Conservation (phyloP, 257 asterid species). For the Nicotiana tabacum region DNA sequence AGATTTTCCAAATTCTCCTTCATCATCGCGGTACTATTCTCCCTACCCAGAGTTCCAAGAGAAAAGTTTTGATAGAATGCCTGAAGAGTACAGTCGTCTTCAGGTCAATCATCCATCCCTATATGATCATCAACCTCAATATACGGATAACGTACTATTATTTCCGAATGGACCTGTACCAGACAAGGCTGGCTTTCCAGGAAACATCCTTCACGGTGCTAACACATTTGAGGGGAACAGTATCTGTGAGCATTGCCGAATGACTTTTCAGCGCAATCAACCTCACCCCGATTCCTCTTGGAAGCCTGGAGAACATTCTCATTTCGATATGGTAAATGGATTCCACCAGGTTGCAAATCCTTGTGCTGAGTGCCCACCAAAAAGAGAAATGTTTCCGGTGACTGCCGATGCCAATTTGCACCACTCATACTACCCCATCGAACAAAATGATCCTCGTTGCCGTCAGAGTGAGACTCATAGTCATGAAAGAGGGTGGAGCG, state of each 20-base stretch:
- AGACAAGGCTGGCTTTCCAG: constrained; percentile 68
- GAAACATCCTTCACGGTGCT: constrained; percentile 58
- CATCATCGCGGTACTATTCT: constrained; percentile 54
- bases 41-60: constrained; percentile 62
- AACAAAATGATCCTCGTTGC: constrained; percentile 57
- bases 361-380: constrained; percentile 69
- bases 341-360: constrained; percentile 50
- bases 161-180: constrained; percentile 46
- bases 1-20: constrained; percentile 86
- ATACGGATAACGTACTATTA: constrained; percentile 44
- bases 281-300: constrained; percentile 47
- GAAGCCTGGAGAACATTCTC: constrained; percentile 59
- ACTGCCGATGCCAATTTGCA: constrained; percentile 51
- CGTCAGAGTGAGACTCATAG: constrained; percentile 43
- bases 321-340: constrained; percentile 58
- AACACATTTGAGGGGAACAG: constrained; percentile 58
- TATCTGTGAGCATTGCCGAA: constrained; percentile 57
- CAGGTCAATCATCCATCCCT: constrained; percentile 38
- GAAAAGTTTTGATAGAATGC: constrained; percentile 43
- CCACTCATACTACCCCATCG: constrained; percentile 54
- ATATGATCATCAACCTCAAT: constrained; percentile 63
- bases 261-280: constrained; percentile 60
- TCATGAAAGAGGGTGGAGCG: constrained; percentile 67
- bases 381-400: constrained; percentile 54
- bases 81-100: constrained; percentile 58